Evolutionary conservation across 305 asterid genomes (phyloP).

Genomic region (Fraxinus nigra): DNA sequence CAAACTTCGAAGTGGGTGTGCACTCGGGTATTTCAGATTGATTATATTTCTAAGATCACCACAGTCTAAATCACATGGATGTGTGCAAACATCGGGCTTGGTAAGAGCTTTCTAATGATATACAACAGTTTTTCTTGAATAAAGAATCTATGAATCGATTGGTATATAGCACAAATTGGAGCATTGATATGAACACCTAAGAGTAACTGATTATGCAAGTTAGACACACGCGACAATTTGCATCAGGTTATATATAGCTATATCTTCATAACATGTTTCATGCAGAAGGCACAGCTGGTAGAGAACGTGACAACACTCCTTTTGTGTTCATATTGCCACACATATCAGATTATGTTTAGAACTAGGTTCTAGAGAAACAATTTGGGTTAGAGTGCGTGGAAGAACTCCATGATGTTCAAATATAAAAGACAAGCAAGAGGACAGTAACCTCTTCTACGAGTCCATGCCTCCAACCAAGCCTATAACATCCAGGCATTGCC

Average conservation of each 20-base stretch:
- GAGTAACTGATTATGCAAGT: not conserved
- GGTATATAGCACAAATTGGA: not conserved
- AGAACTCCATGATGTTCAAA: not conserved
- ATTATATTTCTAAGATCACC: not conserved
- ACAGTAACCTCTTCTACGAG: constrained; percentile 83
- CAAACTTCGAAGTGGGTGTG: not conserved
- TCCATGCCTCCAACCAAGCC: constrained; percentile 99
- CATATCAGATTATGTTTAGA: not conserved
- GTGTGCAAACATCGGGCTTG: not conserved
- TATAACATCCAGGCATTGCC: constrained; percentile 99
- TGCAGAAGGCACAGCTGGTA: not conserved
- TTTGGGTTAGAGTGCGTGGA: not conserved
- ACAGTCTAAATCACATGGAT: not conserved
- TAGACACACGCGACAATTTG: not conserved
- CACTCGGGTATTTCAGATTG: not conserved
- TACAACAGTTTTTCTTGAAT: not conserved
- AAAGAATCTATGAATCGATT: not conserved
- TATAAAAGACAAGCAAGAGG: constrained; percentile 17
- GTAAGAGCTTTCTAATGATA: not conserved
- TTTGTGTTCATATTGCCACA: not conserved
- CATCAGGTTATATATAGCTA: not conserved
- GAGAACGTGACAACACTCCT: not conserved
- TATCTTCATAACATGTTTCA: not conserved
- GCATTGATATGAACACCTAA: not conserved
- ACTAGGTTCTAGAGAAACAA: not conserved